Percentiles rank a stretch among this genome's conserved stretches.
Evolutionary conservation across 2,329 filamentous ascomycete genomes (phyloP).

Genomic region (Pseudogymnoascus sp.): DNA sequence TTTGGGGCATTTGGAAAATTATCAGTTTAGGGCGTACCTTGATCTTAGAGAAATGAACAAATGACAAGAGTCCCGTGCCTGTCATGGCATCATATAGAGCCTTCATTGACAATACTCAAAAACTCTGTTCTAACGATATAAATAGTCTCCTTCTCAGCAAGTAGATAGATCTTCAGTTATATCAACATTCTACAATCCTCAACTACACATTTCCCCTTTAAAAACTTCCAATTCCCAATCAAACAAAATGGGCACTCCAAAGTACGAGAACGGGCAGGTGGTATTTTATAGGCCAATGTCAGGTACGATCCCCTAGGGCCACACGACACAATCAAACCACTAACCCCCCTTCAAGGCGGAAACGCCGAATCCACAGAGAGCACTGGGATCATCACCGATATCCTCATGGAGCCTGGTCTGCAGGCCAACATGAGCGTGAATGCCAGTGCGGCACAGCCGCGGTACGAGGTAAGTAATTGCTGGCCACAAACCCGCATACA

Average conservation of each 20-base stretch:
- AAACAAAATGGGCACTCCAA: not conserved
- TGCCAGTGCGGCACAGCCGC: not conserved
- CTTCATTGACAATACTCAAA: not conserved
- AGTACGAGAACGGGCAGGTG: constrained; percentile 2
- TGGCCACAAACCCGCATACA: not conserved
- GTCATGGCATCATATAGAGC: not conserved
- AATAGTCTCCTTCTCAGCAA: not conserved
- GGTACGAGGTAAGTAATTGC: not conserved
- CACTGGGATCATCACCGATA: not conserved
- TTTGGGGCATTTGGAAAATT: not conserved
- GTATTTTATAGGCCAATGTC: not conserved
- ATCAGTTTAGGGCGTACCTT: not conserved
- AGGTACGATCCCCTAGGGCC: not conserved
- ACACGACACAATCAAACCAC: not conserved
- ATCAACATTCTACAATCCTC: not conserved
- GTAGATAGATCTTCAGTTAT: not conserved
- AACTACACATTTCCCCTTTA: no score
- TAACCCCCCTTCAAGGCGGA: not conserved
- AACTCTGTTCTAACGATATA: not conserved
- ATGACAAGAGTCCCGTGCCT: not conserved
- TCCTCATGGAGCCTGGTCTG: not conserved
- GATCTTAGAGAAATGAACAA: not conserved
- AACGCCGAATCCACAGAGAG: not conserved
- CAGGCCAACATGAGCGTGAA: not conserved
- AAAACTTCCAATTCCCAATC: not conserved